A percentile compares a stretch with the other conserved stretches of the same genome.
phyloP scores from a whole-genome alignment of 2,329 filamentous ascomycete species.

The Diaporthe capsici region DNA sequence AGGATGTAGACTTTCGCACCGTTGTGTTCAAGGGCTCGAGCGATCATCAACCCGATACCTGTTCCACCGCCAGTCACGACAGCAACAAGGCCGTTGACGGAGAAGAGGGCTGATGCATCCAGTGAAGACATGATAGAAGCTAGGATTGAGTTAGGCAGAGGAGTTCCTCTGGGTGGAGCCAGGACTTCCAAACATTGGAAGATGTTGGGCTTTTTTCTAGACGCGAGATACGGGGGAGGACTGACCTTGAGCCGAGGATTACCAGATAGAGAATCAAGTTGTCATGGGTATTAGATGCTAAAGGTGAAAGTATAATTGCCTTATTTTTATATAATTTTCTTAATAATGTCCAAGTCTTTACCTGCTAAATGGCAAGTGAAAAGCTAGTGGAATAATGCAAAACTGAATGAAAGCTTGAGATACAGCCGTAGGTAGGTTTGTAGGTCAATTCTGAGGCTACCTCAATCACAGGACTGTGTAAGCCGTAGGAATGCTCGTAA shows the following conservation, averaged over 20 bases:
- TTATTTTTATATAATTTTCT: not conserved
- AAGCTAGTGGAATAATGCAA: not conserved
- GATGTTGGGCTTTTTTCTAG: not conserved
- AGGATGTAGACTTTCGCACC: conserved; percentile 62
- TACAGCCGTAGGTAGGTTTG: not conserved
- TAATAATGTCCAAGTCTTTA: not conserved
- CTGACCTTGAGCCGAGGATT: not conserved
- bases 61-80: conserved; percentile 37
- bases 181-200: not conserved
- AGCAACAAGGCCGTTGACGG: conserved; percentile 31
- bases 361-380: not conserved
- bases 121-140: conserved; percentile 1
- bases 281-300: not conserved
- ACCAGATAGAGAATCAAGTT: not conserved
- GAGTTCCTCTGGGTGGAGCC: not conserved
- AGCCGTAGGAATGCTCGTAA: not conserved
- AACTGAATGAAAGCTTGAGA: not conserved
- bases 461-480: no score
- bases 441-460: not conserved
- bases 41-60: conserved; percentile 43
- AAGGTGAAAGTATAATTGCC: not conserved
- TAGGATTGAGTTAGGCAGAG: not conserved
- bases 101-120: conserved; percentile 23
- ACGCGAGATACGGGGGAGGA: not conserved
- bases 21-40: conserved; percentile 23